Evolutionary conservation across 2,329 filamentous ascomycete species (phyloP).

Genomic region (Pyricularia sp.): DNA sequence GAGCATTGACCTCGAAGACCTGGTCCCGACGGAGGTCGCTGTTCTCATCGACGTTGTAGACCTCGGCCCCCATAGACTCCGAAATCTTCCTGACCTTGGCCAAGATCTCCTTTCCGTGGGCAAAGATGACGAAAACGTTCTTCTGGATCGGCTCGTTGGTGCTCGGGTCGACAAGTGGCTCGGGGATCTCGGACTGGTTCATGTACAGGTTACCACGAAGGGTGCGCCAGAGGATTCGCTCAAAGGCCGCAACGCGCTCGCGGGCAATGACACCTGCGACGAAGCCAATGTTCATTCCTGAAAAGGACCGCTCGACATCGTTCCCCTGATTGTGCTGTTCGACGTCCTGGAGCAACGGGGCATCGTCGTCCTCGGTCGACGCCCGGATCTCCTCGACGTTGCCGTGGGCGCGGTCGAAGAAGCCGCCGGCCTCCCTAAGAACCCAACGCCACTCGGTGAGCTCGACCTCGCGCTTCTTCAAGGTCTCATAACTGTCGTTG

Average conservation of each 20-base stretch:
- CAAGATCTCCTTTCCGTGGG: slow-evolving; percentile 95
- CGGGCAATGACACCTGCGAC: slow-evolving; percentile 92
- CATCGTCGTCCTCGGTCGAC: slow-evolving; percentile 84
- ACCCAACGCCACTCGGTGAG: slow-evolving; percentile 99
- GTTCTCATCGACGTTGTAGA: slow-evolving; percentile 97
- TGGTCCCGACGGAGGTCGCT: slow-evolving; percentile 91
- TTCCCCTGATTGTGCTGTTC: slow-evolving; percentile 66
- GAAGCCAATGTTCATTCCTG: slow-evolving; percentile 97
- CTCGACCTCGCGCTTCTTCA: slow-evolving; percentile 96
- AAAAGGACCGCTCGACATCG: slow-evolving; percentile 78
- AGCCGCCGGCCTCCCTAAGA: slow-evolving; percentile 86
- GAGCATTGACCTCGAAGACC: slow-evolving; percentile 93
- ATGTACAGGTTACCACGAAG: slow-evolving; percentile 97
- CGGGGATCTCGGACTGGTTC: slow-evolving; percentile 98
- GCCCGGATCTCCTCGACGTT: slow-evolving; percentile 95
- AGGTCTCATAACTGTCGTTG: slow-evolving; percentile 96
- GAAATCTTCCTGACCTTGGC: slow-evolving; percentile 99
- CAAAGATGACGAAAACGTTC: slow-evolving; percentile 99
- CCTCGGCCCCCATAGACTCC: slow-evolving; percentile 88
- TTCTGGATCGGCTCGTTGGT: slow-evolving; percentile 91
- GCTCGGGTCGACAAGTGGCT: slow-evolving; percentile 81
- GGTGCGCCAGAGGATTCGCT: slow-evolving; percentile 95
- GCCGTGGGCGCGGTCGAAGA: slow-evolving; percentile 93
- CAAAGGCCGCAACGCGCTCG: slow-evolving; percentile 88
- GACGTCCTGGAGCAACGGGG: slow-evolving; percentile 84